These are phyloP conservation scores for Borovskyia barvae DNA, from an alignment of 208 protist genomes.

Conservation along the genomic window DNA sequence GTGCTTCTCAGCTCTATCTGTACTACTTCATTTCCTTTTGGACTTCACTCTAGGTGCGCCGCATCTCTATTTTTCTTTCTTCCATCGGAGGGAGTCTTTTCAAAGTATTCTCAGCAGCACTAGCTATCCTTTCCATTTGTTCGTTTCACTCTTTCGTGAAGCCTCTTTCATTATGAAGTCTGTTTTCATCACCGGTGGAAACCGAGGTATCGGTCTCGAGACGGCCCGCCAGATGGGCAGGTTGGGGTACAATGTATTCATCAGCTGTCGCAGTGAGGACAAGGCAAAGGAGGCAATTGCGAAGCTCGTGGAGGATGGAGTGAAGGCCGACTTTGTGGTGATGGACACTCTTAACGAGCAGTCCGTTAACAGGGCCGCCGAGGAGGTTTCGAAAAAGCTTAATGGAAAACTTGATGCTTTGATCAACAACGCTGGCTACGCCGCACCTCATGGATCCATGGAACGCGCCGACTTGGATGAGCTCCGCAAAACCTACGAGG, in stretches of 20 bases:
- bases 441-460: slow-evolving; percentile 3
- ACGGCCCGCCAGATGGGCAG: slow-evolving; percentile 54
- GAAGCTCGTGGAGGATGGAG: slow-evolving; percentile 26
- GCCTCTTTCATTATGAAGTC: slow-evolving; percentile 12
- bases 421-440: slow-evolving; percentile 71
- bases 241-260: slow-evolving; percentile 60
- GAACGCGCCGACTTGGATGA: slow-evolving; percentile 30
- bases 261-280: slow-evolving; percentile 47
- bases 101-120: background rate
- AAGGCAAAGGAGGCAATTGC: slow-evolving; percentile 42
- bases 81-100: too few relatives aligned
- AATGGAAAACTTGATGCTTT: slow-evolving; percentile 54
- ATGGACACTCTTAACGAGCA: slow-evolving; percentile 46
- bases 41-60: too few relatives aligned
- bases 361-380: slow-evolving; percentile 48
- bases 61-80: too few relatives aligned
- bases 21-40: too few relatives aligned
- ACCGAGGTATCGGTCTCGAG: slow-evolving; percentile 80
- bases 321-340: slow-evolving; percentile 33
- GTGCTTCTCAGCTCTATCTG: too few relatives aligned
- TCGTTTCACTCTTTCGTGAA: background rate
- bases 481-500: slow-evolving; percentile 44
- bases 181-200: slow-evolving; percentile 78
- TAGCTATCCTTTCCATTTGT: background rate
- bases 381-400: slow-evolving; percentile 31